Evolutionary conservation across 2,329 filamentous ascomycete species (phyloP).

Genomic region (Coniochaeta sp.): DNA sequence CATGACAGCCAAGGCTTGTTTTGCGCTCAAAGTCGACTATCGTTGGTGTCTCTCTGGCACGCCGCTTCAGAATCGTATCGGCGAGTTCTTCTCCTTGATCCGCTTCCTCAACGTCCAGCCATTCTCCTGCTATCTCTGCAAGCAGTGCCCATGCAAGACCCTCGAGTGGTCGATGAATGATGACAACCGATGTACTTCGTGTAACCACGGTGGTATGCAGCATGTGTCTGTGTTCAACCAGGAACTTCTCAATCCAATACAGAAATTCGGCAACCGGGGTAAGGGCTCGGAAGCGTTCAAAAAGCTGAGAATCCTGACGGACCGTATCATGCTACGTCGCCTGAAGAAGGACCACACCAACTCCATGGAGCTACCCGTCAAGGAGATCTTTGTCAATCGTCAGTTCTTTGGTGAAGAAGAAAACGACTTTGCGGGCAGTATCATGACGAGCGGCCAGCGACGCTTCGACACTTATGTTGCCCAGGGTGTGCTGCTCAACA

Average conservation of each 20-base stretch:
- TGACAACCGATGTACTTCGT: slow-evolving; percentile 62
- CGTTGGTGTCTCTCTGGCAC: slow-evolving; percentile 97
- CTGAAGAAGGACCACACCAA: slow-evolving; percentile 90
- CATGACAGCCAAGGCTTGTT: slow-evolving; percentile 90
- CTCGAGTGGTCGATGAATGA: slow-evolving; percentile 78
- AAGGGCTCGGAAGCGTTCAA: slow-evolving; percentile 63
- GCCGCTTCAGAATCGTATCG: slow-evolving; percentile 92
- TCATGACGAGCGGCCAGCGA: slow-evolving; percentile 85
- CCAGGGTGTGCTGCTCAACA: slow-evolving; percentile 88
- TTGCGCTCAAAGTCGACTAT: slow-evolving; percentile 78
- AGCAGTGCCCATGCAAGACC: slow-evolving; percentile 70
- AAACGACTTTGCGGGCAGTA: slow-evolving; percentile 88
- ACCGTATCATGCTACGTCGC: slow-evolving; percentile 90
- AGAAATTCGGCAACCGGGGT: slow-evolving; percentile 51
- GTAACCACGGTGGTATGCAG: slow-evolving; percentile 45
- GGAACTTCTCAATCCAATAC: slow-evolving; percentile 81
- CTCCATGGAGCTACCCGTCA: slow-evolving; percentile 93
- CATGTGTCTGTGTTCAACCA: slow-evolving; percentile 60
- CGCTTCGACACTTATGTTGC: slow-evolving; percentile 95
- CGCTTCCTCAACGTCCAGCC: slow-evolving; percentile 84
- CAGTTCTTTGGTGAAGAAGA: slow-evolving; percentile 97
- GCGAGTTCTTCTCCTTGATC: slow-evolving; percentile 91
- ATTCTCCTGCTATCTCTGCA: slow-evolving; percentile 92
- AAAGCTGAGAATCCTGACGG: slow-evolving; percentile 82
- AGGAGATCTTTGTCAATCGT: slow-evolving; percentile 84